Evolutionary conservation across 106 monocot genomes (phyloP).

Genomic region (Agapanthus africanus): DNA sequence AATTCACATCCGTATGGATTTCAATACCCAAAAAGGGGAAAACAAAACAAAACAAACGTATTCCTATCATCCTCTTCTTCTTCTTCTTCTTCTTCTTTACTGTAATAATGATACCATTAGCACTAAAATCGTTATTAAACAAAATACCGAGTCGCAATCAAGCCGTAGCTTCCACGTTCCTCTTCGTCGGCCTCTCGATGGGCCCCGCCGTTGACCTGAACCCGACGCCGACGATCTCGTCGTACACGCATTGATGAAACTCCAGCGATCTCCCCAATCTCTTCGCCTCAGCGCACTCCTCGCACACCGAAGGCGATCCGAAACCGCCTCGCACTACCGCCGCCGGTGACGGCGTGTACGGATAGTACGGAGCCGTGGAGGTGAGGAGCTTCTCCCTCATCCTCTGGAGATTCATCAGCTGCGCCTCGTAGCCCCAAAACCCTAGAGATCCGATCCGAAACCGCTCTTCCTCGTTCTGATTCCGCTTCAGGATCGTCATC

Average conservation of each 20-base stretch:
- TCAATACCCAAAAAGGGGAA: not conserved
- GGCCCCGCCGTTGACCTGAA: slow-evolving; percentile 49
- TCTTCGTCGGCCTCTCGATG: slow-evolving; percentile 51
- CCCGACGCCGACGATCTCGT: slow-evolving; percentile 31
- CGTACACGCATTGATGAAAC: slow-evolving; percentile 51
- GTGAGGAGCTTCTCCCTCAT: slow-evolving; percentile 36
- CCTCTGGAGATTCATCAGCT: slow-evolving; percentile 21
- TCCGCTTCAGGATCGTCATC: slow-evolving; percentile 40
- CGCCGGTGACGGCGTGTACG: not conserved
- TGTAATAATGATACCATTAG: not conserved
- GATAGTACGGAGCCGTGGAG: not conserved
- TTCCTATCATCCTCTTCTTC: not conserved
- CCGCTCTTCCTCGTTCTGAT: not conserved
- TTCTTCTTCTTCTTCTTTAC: not conserved
- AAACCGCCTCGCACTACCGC: not conserved
- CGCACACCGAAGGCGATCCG: slow-evolving; percentile 16
- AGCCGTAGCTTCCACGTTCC: slow-evolving; percentile 21
- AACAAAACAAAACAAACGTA: too few relatives aligned
- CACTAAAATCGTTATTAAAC: not conserved
- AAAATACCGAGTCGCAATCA: not conserved
- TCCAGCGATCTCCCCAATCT: slow-evolving; percentile 12
- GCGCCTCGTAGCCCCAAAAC: slow-evolving; percentile 27
- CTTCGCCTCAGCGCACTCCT: slow-evolving; percentile 25
- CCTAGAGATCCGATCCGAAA: not conserved
- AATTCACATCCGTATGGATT: not conserved